Evolutionary conservation across 805 yeast species (phyloP).

Genomic region (Torulaspora indica): DNA sequence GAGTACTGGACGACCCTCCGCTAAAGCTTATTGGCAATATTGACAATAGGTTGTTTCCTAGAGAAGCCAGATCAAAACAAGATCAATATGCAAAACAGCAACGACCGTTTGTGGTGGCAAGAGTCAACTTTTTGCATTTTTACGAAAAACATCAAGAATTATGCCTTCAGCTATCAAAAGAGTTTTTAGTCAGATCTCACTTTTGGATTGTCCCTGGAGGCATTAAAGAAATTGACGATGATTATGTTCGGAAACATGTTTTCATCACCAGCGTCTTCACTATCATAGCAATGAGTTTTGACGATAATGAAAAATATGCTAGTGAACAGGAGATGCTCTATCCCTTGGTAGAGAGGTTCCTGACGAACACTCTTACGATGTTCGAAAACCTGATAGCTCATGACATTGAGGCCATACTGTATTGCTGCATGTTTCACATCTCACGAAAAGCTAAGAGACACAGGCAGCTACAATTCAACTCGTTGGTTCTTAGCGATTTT

Average conservation of each 20-base stretch:
- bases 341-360: constrained; percentile 45
- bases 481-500: constrained; percentile 49
- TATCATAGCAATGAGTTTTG: constrained; percentile 51
- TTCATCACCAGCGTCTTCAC: constrained; percentile 53
- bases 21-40: constrained; percentile 37
- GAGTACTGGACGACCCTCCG: constrained; percentile 37
- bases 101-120: constrained; percentile 37
- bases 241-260: constrained; percentile 48
- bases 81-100: constrained; percentile 33
- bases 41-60: constrained; percentile 40
- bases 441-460: constrained; percentile 46
- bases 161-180: constrained; percentile 43
- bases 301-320: constrained; percentile 47
- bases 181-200: constrained; percentile 50
- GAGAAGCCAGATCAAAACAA: constrained; percentile 25
- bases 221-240: constrained; percentile 43
- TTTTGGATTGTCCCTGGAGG: constrained; percentile 63
- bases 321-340: constrained; percentile 46
- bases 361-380: constrained; percentile 45
- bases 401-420: constrained; percentile 56
- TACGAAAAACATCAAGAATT: constrained; percentile 42
- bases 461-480: constrained; percentile 48
- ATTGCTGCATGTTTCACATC: constrained; percentile 50
- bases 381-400: constrained; percentile 53
- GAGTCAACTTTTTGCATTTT: constrained; percentile 45